Evolutionary conservation across 73 alveolate genomes (phyloP).

Genomic region (Paramecium primaurelia): DNA sequence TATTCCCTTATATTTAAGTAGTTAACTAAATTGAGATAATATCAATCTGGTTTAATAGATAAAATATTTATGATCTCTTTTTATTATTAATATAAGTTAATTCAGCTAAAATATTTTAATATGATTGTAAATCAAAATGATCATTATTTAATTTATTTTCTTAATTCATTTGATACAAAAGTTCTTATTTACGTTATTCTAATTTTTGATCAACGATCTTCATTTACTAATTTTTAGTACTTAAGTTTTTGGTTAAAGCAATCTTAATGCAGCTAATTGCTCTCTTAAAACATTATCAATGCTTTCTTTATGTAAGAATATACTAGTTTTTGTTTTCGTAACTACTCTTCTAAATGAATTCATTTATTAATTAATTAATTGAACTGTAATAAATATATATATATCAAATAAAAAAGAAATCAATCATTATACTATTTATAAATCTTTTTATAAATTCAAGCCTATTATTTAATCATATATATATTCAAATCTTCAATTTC

Average conservation of each 20-base stretch:
- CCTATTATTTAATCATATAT: no score
- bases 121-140: background rate
- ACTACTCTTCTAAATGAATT: constrained; percentile 3
- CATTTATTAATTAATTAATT: no score
- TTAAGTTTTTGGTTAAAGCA: constrained; percentile 4
- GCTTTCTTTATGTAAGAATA: background rate
- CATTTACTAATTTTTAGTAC: background rate
- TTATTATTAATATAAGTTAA: background rate
- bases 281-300: background rate
- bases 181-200: background rate
- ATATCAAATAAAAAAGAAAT: no score
- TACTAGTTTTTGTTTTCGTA: background rate
- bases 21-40: no score
- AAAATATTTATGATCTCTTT: background rate
- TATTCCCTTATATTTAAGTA: no score
- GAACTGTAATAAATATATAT: no score
- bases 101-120: background rate
- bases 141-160: background rate
- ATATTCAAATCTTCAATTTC: no score
- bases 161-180: background rate
- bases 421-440: no score
- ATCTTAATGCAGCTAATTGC: constrained; percentile 32
- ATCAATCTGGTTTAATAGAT: no score
- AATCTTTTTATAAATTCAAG: no score
- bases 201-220: constrained; percentile 26